Conservation (phyloP, 257 asterid genomes). For the Striga asiatica region DNA sequence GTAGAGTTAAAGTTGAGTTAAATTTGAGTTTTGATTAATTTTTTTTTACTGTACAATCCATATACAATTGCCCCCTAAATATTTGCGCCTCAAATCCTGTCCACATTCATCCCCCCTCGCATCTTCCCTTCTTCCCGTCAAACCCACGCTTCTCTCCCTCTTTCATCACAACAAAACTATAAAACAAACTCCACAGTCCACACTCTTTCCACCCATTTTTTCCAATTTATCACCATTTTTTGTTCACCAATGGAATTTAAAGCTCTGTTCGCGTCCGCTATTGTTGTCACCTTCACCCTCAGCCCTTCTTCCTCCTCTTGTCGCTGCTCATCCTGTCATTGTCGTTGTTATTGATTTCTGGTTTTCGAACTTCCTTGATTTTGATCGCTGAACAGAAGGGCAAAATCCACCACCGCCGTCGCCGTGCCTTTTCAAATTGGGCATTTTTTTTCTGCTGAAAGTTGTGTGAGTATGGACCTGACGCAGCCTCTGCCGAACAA, state of each 20-base stretch:
- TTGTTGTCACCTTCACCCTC: conserved; percentile 11
- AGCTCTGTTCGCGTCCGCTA: conserved; percentile 6
- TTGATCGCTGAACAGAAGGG: not conserved
- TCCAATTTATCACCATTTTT: not conserved
- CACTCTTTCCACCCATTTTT: not conserved
- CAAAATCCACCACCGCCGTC: not conserved
- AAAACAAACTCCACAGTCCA: not conserved
- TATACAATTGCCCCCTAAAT: too few relatives aligned
- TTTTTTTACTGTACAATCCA: too few relatives aligned
- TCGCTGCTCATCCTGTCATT: conserved; percentile 20
- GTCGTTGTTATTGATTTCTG: conserved; percentile 13
- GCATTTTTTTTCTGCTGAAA: not conserved
- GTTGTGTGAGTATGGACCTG: conserved; percentile 50
- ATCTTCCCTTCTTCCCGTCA: conserved; percentile 27
- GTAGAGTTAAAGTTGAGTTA: too few relatives aligned
- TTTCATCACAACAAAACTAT: conserved; percentile 9
- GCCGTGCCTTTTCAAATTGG: not conserved
- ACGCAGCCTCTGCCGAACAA: conserved; percentile 38
- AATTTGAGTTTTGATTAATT: too few relatives aligned
- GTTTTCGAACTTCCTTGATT: not conserved
- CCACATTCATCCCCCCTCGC: conserved; percentile 37
- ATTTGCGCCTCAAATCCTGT: conserved; percentile 25
- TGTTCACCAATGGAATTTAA: conserved; percentile 24
- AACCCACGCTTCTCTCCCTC: conserved; percentile 18
- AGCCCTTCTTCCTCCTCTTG: not conserved